phyloP scores from a whole-genome alignment of 2,329 filamentous ascomycete species.

The Mycogone perniciosa region DNA sequence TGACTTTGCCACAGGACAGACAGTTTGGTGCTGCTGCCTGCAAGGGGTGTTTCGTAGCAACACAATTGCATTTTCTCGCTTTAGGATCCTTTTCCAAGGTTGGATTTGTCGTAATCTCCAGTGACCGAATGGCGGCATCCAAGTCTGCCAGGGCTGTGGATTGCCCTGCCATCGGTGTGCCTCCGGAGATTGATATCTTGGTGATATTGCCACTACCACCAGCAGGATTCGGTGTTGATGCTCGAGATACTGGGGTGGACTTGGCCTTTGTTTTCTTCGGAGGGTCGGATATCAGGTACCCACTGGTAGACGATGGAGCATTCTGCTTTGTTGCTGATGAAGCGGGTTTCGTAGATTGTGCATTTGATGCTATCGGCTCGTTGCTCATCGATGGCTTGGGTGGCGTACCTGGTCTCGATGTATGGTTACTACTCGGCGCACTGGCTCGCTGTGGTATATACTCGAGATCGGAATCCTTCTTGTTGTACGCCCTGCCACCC shows the following conservation, averaged over 20 bases:
- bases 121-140: conserved; percentile 74
- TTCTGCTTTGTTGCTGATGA: conserved; percentile 41
- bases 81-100: conserved; percentile 45
- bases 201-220: conserved; percentile 38
- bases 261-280: conserved; percentile 51
- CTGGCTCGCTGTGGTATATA: conserved; percentile 57
- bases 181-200: conserved; percentile 69
- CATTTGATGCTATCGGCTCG: conserved; percentile 32
- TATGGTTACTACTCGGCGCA: conserved; percentile 32
- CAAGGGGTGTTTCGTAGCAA: conserved; percentile 79
- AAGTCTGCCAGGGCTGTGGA: conserved; percentile 66
- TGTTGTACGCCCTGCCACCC: conserved; percentile 65
- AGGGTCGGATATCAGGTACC: conserved; percentile 74
- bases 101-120: conserved; percentile 91
- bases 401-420: conserved; percentile 32
- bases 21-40: conserved; percentile 92
- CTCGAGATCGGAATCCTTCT: conserved; percentile 62
- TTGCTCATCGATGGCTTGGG: conserved; percentile 14
- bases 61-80: conserved; percentile 74
- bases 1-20: conserved; percentile 84
- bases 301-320: conserved; percentile 57
- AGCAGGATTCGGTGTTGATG: conserved; percentile 48
- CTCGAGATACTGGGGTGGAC: conserved; percentile 45
- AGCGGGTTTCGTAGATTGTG: conserved; percentile 1
- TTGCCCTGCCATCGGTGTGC: conserved; percentile 74